These are phyloP conservation scores for Cucumis hystrix DNA, from an alignment of 306 rosid species.

Conservation along the genomic window DNA sequence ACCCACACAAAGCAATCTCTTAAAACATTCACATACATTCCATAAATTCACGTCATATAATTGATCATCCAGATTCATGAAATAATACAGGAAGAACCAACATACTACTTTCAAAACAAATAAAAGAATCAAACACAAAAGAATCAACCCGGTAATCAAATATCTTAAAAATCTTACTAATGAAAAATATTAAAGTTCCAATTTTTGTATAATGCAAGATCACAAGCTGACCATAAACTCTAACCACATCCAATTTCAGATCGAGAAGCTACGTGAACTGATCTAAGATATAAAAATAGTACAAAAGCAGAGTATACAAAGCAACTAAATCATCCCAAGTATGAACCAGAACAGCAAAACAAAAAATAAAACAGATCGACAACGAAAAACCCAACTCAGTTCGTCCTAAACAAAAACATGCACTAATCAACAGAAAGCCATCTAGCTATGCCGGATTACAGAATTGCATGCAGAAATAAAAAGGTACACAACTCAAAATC, in stretches of 20 bases:
- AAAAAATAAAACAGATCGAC: slow-evolving; percentile 1
- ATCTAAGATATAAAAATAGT: neutral
- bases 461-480: slow-evolving; percentile 3
- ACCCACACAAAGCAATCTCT: neutral
- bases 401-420: neutral
- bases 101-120: neutral
- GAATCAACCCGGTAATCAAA: neutral
- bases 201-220: neutral
- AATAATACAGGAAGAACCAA: neutral
- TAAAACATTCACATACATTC: neutral
- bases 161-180: neutral
- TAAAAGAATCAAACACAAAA: too few species aligned
- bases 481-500: neutral
- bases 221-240: neutral
- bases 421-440: neutral
- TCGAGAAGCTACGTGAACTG: neutral
- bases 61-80: neutral
- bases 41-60: neutral
- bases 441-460: neutral
- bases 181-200: neutral
- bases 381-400: neutral
- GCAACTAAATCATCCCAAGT: neutral
- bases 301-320: neutral
- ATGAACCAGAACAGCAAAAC: too few species aligned
- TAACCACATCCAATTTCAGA: neutral